Evolutionary conservation across 192 early-diverging fungal species (phyloP), one percentile per base, ranked within the genome.

Genomic region (Backusella macrospora): DNA sequence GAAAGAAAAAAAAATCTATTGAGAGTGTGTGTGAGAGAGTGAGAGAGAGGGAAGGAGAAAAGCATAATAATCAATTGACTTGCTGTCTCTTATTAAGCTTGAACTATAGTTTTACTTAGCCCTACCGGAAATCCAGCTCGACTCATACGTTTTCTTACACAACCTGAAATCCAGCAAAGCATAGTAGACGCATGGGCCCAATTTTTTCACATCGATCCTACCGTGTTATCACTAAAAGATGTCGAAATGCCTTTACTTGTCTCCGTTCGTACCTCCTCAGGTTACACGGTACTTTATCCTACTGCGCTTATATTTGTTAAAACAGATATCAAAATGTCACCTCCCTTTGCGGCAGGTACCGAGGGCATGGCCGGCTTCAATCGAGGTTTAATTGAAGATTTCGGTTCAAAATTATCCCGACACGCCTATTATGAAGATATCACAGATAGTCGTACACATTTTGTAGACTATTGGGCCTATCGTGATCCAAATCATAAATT

Each of bases 31-130:
- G 18, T 8, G 18, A 21, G 16, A n/a, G 48, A 3, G 42, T 9
- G n/a, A 52, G 49, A 21, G 18, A 9, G 49, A 26, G n/a, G 23
- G 21, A 55, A 55, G 18, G 21, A 52, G 21, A 52, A 52, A 59
- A 55, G 52, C 52, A 55, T 55, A 55, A 55, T 55, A 55, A 55
- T 55, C 52, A 55, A 55, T 55, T 55, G 52, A 55, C 52, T 55
- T 12, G 52, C 23, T 55, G 52, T 55, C 52, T 55, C 52, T 55
- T 55, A 55, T 55, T 55, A 55, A 55, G 52, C 52, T 39, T 66
- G 39, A 48, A 16, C 14, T 29, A 39, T 40, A 66, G 65, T 66
- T 40, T 42, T 66, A 66, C 40, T 66, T 43, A 42, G 65, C 38
- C 65, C 65, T 5, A 66, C 65, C 10, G 65, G 65, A 66, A 40